Evolutionary conservation across 1,139 yeast species (phyloP).

Genomic region (Blastobotrys serpentis): DNA sequence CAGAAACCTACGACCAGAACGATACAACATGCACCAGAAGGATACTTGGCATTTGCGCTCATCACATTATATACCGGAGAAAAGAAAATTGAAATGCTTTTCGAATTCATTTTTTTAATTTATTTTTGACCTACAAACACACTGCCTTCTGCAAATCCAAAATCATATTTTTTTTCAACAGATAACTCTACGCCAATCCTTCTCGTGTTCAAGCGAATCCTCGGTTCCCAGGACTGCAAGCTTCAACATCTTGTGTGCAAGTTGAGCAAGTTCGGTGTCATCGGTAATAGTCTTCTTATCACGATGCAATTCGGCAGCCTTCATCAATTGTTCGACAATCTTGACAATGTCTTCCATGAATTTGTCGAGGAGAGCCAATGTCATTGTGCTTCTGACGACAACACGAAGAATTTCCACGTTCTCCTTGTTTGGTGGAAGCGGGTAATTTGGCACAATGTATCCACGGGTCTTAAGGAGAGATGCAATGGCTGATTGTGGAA

Average conservation of each 20-base stretch:
- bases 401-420: conserved; percentile 72
- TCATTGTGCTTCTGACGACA: conserved; percentile 72
- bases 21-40: no score
- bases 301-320: conserved; percentile 42
- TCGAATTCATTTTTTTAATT: no score
- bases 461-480: conserved; percentile 75
- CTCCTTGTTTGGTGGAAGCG: conserved; percentile 61
- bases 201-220: conserved; percentile 2
- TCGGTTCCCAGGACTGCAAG: conserved; percentile 1
- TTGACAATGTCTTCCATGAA: conserved; percentile 64
- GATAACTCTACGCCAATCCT: not conserved
- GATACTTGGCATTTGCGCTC: no score
- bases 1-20: no score
- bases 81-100: no score
- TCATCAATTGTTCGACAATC: conserved; percentile 54
- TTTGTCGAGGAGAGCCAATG: conserved; percentile 69
- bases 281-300: not conserved
- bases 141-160: no score
- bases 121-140: no score
- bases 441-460: conserved; percentile 88
- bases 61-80: no score
- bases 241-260: not conserved
- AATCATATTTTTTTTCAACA: no score
- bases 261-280: conserved; percentile 2
- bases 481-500: conserved; percentile 81